Percentiles rank a stretch among this genome's conserved stretches.
phyloP scores from a whole-genome alignment of 345 rosid genomes.

The Limnanthes douglasii region DNA sequence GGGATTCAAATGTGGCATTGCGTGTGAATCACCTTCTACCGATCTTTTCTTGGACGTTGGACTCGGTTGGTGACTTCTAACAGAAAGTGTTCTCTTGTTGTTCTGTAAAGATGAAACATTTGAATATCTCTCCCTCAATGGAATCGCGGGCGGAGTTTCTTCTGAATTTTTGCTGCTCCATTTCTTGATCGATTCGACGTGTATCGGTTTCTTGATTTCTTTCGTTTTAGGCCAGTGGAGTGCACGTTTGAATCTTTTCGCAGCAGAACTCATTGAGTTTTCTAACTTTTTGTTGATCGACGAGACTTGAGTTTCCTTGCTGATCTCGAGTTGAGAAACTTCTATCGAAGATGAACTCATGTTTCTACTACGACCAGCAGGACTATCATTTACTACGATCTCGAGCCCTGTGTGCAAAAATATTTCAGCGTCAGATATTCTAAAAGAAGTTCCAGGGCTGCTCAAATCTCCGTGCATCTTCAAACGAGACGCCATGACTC shows the following conservation, averaged over 20 bases:
- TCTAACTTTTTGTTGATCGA: slow-evolving; percentile 23
- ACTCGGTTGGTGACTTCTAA: slow-evolving; percentile 68
- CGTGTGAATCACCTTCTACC: slow-evolving; percentile 36
- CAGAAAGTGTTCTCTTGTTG: slow-evolving; percentile 56
- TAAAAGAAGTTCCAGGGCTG: slow-evolving; percentile 77
- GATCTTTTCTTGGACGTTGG: slow-evolving; percentile 61
- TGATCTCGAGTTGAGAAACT: slow-evolving; percentile 17
- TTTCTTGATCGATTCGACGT: slow-evolving; percentile 16
- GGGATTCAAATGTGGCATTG: slow-evolving; percentile 25
- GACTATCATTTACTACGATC: slow-evolving; percentile 25
- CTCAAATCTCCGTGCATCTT: slow-evolving; percentile 51
- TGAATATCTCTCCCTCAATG: slow-evolving; percentile 56
- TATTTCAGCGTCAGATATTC: slow-evolving; percentile 55
- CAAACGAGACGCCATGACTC: slow-evolving; percentile 47
- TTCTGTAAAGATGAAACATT: slow-evolving; percentile 19
- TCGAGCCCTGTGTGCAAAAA: slow-evolving; percentile 42
- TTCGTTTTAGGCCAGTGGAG: slow-evolving; percentile 55
- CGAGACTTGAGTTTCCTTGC: slow-evolving; percentile 23
- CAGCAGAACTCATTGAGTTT: slow-evolving; percentile 34
- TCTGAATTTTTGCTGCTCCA: slow-evolving; percentile 16
- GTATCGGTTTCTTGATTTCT: slow-evolving; percentile 14
- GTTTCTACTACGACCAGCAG: slow-evolving; percentile 20
- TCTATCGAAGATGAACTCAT: slow-evolving; percentile 39
- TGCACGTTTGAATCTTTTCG: slow-evolving; percentile 37
- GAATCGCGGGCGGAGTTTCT: slow-evolving; percentile 35